phyloP scores from a whole-genome alignment of 2,329 filamentous ascomycete genomes.

The Scedosporium apiospermum region DNA sequence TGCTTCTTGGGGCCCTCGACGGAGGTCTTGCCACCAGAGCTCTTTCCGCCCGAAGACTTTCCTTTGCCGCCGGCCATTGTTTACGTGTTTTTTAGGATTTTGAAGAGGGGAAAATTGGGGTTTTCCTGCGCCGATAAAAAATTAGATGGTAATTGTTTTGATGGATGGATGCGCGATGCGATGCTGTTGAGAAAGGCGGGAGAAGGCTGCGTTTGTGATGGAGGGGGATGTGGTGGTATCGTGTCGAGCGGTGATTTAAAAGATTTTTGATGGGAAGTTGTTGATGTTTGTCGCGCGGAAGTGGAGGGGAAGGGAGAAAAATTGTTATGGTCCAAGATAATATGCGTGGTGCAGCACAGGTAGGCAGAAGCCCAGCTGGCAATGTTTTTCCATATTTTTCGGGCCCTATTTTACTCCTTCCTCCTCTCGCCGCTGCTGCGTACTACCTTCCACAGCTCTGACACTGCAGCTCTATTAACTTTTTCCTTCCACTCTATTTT shows the following conservation, averaged over 20 bases:
- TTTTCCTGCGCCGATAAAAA: background rate
- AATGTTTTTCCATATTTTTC: background rate
- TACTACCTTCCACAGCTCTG: background rate
- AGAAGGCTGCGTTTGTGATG: background rate
- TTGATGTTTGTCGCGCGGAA: slow-evolving; percentile 2
- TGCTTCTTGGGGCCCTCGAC: slow-evolving; percentile 68
- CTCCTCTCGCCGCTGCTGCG: background rate
- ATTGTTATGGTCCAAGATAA: background rate
- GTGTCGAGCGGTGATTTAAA: background rate
- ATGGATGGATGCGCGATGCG: slow-evolving; percentile 1
- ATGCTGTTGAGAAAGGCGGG: background rate
- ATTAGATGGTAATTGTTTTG: background rate
- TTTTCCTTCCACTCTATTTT: background rate
- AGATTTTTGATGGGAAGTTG: background rate
- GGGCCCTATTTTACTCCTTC: background rate
- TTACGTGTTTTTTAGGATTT: slow-evolving; percentile 5
- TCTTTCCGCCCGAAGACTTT: slow-evolving; percentile 86
- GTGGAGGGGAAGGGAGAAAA: background rate
- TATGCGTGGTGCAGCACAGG: background rate
- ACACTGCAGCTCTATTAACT: background rate
- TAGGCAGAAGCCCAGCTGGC: background rate
- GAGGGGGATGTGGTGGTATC: background rate
- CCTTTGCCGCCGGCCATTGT: slow-evolving; percentile 82
- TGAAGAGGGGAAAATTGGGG: background rate
- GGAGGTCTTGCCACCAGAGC: slow-evolving; percentile 64